These are phyloP conservation scores for Vanrija sp. DNA, from an alignment of 1,284 basidiomycete genomes.

Conservation along the genomic window DNA sequence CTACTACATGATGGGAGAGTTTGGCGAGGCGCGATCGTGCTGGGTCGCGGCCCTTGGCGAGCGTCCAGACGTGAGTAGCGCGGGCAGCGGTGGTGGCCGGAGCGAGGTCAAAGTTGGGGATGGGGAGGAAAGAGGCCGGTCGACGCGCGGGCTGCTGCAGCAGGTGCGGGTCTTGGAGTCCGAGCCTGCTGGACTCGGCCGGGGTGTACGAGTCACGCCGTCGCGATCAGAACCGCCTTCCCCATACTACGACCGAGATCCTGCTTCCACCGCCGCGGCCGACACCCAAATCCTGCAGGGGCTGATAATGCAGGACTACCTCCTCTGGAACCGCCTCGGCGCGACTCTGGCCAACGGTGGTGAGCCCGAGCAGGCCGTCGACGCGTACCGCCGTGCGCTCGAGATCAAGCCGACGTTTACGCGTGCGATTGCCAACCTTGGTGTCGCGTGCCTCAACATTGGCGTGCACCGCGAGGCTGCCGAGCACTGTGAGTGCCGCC, in stretches of 20 bases:
- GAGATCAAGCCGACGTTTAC: constrained; percentile 92
- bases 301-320: constrained; percentile 65
- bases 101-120: too few species aligned
- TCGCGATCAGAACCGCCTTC: too few species aligned
- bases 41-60: constrained; percentile 79
- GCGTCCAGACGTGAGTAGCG: constrained; percentile 59
- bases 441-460: constrained; percentile 93
- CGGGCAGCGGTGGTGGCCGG: too few species aligned
- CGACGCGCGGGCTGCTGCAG: too few species aligned
- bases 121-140: too few species aligned
- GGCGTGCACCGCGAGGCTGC: constrained; percentile 93
- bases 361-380: constrained; percentile 90
- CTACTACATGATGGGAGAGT: constrained; percentile 68
- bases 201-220: too few species aligned
- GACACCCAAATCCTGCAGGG: too few species aligned
- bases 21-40: constrained; percentile 64
- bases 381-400: constrained; percentile 91
- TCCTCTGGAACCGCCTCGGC: constrained; percentile 94
- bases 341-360: constrained; percentile 93
- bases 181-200: too few species aligned
- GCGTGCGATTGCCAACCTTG: constrained; percentile 94
- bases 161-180: too few species aligned
- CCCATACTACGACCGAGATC: too few species aligned
- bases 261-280: too few species aligned
- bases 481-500: constrained; percentile 63